These are phyloP conservation scores for Aschersonia sp. DNA, from an alignment of 2,329 filamentous ascomycete species.

Conservation along the genomic window DNA sequence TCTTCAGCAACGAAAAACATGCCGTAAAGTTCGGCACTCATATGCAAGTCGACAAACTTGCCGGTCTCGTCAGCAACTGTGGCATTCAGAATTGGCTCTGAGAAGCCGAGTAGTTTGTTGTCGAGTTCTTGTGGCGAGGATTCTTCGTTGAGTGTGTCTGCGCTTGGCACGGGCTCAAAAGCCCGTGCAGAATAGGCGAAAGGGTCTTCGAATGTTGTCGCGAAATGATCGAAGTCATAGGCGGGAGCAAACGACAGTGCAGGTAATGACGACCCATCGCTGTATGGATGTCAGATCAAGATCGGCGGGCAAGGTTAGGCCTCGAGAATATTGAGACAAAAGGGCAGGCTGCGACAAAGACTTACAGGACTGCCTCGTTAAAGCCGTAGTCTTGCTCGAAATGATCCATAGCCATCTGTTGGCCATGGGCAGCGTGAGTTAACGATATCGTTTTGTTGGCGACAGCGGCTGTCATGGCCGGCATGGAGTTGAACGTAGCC, in stretches of 20 bases:
- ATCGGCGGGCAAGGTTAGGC: constrained; percentile 1
- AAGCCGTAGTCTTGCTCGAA: constrained; percentile 39
- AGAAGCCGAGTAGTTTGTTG: constrained; percentile 64
- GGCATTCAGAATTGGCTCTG: constrained; percentile 43
- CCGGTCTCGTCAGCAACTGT: constrained; percentile 52
- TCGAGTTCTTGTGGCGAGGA: constrained; percentile 43
- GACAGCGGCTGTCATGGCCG: constrained; percentile 30
- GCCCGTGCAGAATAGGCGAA: constrained; percentile 41
- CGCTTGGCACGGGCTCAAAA: constrained; percentile 28
- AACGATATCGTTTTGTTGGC: constrained; percentile 31
- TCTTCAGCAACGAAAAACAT: constrained; percentile 84
- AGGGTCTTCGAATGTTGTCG: constrained; percentile 50
- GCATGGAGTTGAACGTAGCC: constrained; percentile 43
- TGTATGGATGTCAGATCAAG: constrained; percentile 5
- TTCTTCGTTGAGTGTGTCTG: constrained; percentile 29
- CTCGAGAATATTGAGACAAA: no score
- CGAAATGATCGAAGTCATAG: constrained; percentile 47
- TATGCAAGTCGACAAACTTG: constrained; percentile 46
- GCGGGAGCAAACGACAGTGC: constrained; percentile 39
- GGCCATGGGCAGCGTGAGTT: constrained; percentile 20
- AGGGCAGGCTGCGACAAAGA: constrained; percentile 4
- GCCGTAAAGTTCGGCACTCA: constrained; percentile 67
- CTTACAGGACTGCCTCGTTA: constrained; percentile 43
- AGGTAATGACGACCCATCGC: constrained; percentile 19
- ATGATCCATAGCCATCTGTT: constrained; percentile 29